Conservation (phyloP, 371 early-diverging fungal species). For the Massospora cicadina region DNA sequence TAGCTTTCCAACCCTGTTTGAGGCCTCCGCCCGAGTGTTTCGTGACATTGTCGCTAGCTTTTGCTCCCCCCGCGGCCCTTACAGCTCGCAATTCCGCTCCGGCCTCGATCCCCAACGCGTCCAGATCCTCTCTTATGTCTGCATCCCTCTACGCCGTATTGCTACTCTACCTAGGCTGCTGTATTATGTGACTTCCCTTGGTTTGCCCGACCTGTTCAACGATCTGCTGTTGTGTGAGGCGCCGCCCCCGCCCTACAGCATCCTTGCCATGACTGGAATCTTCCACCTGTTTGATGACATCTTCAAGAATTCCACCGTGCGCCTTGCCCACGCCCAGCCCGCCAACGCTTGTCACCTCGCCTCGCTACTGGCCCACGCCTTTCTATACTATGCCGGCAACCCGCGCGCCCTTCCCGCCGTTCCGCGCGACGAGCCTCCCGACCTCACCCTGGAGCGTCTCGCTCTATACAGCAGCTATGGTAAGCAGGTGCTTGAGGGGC, state of each 20-base stretch:
- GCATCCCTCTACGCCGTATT: not conserved
- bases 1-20: not conserved
- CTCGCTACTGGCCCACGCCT: constrained; percentile 1
- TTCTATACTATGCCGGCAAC: not conserved
- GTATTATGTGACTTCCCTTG: not conserved
- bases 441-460: not conserved
- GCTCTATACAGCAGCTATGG: not conserved
- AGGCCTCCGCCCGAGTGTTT: not conserved
- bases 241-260: not conserved
- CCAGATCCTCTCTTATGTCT: not conserved
- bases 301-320: not conserved
- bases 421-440: not conserved
- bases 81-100: not conserved
- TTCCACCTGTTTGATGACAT: not conserved
- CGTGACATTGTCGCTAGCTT: not conserved
- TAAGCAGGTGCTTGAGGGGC: not conserved
- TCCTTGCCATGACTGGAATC: not conserved
- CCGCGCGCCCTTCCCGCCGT: not conserved
- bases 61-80: not conserved
- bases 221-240: not conserved
- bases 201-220: not conserved
- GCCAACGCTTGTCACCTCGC: not conserved
- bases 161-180: not conserved
- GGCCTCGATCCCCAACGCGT: not conserved
- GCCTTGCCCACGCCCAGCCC: not conserved